Conservation (phyloP, 1,284 basidiomycete species). For the Sanghuangporus baumii region DNA sequence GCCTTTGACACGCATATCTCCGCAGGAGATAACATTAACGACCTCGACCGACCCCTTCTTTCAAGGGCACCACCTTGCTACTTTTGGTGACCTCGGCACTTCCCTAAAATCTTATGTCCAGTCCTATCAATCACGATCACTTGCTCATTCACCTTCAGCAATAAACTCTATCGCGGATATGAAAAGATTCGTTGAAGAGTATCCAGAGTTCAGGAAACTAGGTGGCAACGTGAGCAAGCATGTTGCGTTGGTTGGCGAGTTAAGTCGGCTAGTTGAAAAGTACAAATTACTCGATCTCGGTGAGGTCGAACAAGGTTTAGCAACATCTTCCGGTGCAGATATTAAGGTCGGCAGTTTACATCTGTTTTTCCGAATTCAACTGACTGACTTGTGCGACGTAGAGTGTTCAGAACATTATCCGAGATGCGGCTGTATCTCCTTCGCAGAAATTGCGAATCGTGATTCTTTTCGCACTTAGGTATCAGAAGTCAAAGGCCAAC, state of each 20-base stretch:
- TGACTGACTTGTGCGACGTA: conserved; percentile 27
- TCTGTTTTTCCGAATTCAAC: conserved; percentile 8
- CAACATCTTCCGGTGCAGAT: conserved; percentile 87
- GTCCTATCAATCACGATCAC: conserved; percentile 85
- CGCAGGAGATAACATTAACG: conserved; percentile 90
- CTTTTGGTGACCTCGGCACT: conserved; percentile 96
- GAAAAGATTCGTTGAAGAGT: conserved; percentile 98
- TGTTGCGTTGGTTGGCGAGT: conserved; percentile 93
- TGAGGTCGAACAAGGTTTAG: conserved; percentile 95
- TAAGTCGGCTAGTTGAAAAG: conserved; percentile 84
- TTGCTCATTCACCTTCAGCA: conserved; percentile 69
- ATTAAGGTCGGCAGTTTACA: conserved; percentile 55
- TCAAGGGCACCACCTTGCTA: conserved; percentile 85
- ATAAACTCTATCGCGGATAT: conserved; percentile 97
- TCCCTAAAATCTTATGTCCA: conserved; percentile 92
- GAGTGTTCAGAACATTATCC: conserved; percentile 75
- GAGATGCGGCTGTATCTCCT: conserved; percentile 59
- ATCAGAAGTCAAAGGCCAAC: conserved; percentile 86
- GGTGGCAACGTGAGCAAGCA: conserved; percentile 99
- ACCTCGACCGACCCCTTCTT: conserved; percentile 94
- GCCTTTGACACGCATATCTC: background rate
- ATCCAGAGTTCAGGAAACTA: conserved; percentile 94
- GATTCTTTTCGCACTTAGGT: conserved; percentile 92
- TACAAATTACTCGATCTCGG: conserved; percentile 86
- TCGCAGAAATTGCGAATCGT: conserved; percentile 89